Conservation (phyloP, 257 asterid genomes). For the Asclepias syriaca region DNA sequence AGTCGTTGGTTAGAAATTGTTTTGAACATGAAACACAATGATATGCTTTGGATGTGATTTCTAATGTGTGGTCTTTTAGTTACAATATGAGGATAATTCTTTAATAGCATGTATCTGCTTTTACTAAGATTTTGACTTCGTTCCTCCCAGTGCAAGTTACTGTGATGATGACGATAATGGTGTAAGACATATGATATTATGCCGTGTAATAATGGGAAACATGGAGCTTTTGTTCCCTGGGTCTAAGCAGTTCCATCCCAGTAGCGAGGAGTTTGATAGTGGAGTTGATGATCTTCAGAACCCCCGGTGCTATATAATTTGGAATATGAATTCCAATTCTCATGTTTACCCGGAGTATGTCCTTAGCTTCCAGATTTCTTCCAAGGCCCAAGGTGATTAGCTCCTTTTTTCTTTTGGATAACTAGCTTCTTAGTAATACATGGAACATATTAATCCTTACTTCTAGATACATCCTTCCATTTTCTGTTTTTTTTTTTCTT, state of each 20-base stretch:
- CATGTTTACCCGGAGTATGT: slow-evolving; percentile 81
- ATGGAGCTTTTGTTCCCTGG: slow-evolving; percentile 74
- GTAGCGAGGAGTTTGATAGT: slow-evolving; percentile 79
- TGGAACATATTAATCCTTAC: background rate
- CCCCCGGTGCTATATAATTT: slow-evolving; percentile 63
- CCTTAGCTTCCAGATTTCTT: slow-evolving; percentile 71
- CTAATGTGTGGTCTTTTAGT: background rate
- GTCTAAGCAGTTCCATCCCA: slow-evolving; percentile 81
- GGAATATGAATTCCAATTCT: slow-evolving; percentile 80
- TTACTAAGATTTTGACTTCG: slow-evolving; percentile 6
- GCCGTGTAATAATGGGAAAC: slow-evolving; percentile 52
- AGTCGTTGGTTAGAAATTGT: background rate
- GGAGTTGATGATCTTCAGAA: slow-evolving; percentile 74
- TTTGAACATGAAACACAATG: background rate
- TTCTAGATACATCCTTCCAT: background rate
- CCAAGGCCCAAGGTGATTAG: slow-evolving; percentile 53
- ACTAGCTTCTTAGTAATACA: background rate
- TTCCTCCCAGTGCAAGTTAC: slow-evolving; percentile 49
- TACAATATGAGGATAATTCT: background rate
- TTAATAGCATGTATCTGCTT: background rate
- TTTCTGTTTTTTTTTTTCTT: background rate
- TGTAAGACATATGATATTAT: slow-evolving; percentile 53
- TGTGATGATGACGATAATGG: slow-evolving; percentile 91
- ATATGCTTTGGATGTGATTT: background rate
- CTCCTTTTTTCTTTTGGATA: background rate